Evolutionary conservation across 2,329 filamentous ascomycete species (phyloP).

Genomic region (Xylaria sp.): DNA sequence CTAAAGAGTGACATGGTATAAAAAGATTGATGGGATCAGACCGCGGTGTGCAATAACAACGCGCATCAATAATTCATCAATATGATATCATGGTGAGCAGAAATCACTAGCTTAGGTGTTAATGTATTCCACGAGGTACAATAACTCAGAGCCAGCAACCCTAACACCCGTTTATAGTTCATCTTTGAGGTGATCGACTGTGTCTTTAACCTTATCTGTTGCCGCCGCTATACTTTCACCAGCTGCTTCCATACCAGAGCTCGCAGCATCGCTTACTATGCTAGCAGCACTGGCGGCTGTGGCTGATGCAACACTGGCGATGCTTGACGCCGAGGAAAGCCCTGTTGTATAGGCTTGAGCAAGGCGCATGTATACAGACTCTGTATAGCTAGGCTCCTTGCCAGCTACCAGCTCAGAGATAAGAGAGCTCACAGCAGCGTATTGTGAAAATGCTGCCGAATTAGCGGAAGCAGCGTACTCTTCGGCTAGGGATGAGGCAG

Average conservation of each 20-base stretch:
- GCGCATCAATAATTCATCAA: neutral
- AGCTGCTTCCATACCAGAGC: conserved; percentile 40
- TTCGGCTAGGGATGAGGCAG: conserved; percentile 54
- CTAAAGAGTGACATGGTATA: conserved; percentile 34
- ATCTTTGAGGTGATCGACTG: conserved; percentile 41
- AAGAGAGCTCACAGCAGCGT: conserved; percentile 75
- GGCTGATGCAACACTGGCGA: conserved; percentile 52
- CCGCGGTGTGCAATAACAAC: neutral
- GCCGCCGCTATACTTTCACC: conserved; percentile 31
- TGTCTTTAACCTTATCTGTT: conserved; percentile 45
- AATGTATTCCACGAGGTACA: neutral
- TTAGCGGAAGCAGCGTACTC: conserved; percentile 72
- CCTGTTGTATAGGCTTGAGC: conserved; percentile 78
- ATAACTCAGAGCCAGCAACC: neutral
- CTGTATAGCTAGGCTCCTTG: conserved; percentile 83
- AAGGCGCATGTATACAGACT: conserved; percentile 80
- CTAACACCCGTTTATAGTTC: conserved; percentile 26
- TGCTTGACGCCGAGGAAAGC: conserved; percentile 63
- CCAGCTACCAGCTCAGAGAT: conserved; percentile 81
- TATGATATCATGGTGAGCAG: neutral
- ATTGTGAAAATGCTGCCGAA: conserved; percentile 70
- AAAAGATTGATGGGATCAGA: conserved; percentile 8
- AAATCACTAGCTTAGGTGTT: neutral
- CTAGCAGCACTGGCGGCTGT: conserved; percentile 45
- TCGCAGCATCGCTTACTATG: conserved; percentile 42